Evolutionary conservation across 352 stramenopile genomes (phyloP).

Genomic region (Phytophthora sojae): DNA sequence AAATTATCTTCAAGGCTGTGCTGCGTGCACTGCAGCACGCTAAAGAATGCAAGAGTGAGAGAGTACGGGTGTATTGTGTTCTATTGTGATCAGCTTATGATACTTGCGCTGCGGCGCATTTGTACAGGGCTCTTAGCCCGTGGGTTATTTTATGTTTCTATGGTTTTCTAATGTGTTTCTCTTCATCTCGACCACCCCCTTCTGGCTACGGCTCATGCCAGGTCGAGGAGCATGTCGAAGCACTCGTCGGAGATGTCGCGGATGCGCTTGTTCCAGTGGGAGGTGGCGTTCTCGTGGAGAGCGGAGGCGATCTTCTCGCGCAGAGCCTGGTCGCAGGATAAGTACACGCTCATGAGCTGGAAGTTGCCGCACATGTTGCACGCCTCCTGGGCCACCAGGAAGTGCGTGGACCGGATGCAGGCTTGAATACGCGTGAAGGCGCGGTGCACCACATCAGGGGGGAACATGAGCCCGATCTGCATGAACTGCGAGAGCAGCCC

Average conservation of each 20-base stretch:
- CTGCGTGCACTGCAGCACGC: not conserved
- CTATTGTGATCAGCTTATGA: conserved; percentile 39
- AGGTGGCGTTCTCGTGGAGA: conserved; percentile 69
- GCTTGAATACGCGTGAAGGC: conserved; percentile 58
- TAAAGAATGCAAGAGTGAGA: not conserved
- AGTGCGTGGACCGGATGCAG: conserved; percentile 75
- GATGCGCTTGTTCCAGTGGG: conserved; percentile 84
- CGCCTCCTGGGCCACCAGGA: conserved; percentile 78
- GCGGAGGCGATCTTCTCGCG: conserved; percentile 68
- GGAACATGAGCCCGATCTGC: conserved; percentile 61
- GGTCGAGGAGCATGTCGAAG: conserved; percentile 84
- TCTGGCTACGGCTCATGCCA: conserved; percentile 48
- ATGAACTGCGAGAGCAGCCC: conserved; percentile 72
- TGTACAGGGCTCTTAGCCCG: conserved; percentile 32
- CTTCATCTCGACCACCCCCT: not conserved
- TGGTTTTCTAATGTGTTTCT: conserved; percentile 33
- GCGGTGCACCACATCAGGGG: conserved; percentile 50
- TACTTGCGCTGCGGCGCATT: conserved; percentile 15
- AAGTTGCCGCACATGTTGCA: conserved; percentile 69
- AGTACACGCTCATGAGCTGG: conserved; percentile 73
- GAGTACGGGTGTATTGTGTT: conserved; percentile 27
- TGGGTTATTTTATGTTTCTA: conserved; percentile 42
- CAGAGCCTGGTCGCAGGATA: conserved; percentile 61
- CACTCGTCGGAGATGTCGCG: conserved; percentile 81
- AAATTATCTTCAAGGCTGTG: not conserved